A percentile compares a stretch with the other conserved stretches of the same genome.
Evolutionary conservation across 2,329 filamentous ascomycete species (phyloP).

Genomic region (Hypoxylon sp.): DNA sequence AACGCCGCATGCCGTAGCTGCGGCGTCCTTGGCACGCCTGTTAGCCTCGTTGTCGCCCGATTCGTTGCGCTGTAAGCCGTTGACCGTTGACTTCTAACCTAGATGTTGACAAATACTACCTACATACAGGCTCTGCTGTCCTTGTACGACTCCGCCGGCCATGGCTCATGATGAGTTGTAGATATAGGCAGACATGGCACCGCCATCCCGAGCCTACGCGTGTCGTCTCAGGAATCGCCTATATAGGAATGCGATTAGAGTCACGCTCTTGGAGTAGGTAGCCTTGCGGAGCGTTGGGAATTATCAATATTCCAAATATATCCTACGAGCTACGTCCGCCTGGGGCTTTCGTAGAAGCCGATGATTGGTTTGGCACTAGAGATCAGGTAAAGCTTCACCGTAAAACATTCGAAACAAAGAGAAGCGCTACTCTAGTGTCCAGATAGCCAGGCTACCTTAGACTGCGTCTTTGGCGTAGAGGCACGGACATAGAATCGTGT

Average conservation of each 20-base stretch:
- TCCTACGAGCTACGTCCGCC: background rate
- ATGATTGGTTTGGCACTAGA: background rate
- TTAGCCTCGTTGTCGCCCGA: conserved; percentile 17
- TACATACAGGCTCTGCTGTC: background rate
- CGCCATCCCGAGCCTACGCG: conserved; percentile 13
- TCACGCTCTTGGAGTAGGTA: background rate
- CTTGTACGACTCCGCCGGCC: conserved; percentile 19
- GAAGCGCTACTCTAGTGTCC: background rate
- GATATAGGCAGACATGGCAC: conserved; percentile 4
- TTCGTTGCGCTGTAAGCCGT: conserved; percentile 11
- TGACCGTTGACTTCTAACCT: too few relatives aligned
- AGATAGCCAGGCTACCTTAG: background rate
- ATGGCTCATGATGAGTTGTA: conserved; percentile 5
- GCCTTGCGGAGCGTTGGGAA: background rate
- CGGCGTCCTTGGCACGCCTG: conserved; percentile 7
- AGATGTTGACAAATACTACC: conserved; percentile 28
- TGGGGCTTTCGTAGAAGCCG: background rate
- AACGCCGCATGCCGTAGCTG: conserved; percentile 2
- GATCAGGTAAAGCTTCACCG: background rate
- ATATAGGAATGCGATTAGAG: conserved; percentile 15
- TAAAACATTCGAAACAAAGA: background rate
- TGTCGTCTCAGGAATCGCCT: conserved; percentile 15
- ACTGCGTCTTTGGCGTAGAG: background rate
- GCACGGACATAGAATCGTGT: conserved; percentile 1
- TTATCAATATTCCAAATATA: background rate